Conservation (phyloP, 2,329 filamentous ascomycete species). For the Penicillium sp. region DNA sequence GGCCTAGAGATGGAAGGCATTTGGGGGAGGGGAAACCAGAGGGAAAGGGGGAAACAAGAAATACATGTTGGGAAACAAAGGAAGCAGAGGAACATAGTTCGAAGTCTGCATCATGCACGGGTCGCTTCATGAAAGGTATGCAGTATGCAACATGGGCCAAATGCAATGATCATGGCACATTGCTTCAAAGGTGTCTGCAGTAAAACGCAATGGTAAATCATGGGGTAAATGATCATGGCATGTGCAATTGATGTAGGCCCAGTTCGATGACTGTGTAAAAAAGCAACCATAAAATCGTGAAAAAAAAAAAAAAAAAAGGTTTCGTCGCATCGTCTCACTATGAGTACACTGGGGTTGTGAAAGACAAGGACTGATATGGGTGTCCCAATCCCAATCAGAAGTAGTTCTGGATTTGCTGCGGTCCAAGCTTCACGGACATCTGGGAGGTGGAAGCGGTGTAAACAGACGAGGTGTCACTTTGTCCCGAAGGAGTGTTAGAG, state of each 20-base stretch:
- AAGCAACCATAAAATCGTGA: slow-evolving; percentile 28
- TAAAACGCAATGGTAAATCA: slow-evolving; percentile 18
- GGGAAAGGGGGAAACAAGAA: neutral
- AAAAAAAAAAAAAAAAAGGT: slow-evolving; percentile 10
- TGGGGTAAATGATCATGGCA: slow-evolving; percentile 15
- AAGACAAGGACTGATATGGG: slow-evolving; percentile 20
- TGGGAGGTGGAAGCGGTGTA: slow-evolving; percentile 31
- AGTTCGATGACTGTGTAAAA: slow-evolving; percentile 25
- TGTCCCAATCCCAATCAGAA: slow-evolving; percentile 27
- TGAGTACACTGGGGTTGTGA: slow-evolving; percentile 35
- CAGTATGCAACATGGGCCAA: slow-evolving; percentile 22
- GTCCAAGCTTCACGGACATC: slow-evolving; percentile 27
- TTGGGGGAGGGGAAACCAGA: neutral
- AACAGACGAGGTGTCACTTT: slow-evolving; percentile 30
- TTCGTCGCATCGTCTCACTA: slow-evolving; percentile 40
- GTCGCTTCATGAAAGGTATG: slow-evolving; percentile 17
- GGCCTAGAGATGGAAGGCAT: neutral
- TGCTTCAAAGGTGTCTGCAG: slow-evolving; percentile 17
- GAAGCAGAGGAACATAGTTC: slow-evolving; percentile 4
- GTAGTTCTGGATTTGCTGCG: slow-evolving; percentile 34
- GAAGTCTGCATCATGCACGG: slow-evolving; percentile 17
- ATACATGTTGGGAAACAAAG: slow-evolving; percentile 2
- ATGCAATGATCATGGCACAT: slow-evolving; percentile 23
- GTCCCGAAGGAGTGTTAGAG: slow-evolving; percentile 28
- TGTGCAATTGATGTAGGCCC: slow-evolving; percentile 20